Conservation (phyloP, 2,329 filamentous ascomycete species). For the Colletotrichum kahawae region DNA sequence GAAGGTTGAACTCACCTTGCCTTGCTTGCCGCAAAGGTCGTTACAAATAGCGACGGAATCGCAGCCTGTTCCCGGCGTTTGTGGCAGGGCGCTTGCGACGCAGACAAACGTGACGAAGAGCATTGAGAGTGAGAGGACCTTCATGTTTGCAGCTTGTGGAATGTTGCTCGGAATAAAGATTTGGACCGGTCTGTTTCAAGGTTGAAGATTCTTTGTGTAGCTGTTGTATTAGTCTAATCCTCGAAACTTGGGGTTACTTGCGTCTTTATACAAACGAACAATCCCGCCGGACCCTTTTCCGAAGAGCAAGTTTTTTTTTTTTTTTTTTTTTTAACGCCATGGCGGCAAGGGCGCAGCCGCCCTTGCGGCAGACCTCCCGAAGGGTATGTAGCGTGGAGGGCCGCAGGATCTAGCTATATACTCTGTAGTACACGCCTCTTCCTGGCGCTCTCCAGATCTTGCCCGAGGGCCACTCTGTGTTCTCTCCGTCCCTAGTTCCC, state of each 20-base stretch:
- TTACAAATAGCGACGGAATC: background rate
- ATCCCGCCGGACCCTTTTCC: background rate
- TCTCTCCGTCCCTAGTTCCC: too few species aligned
- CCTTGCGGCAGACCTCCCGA: too few species aligned
- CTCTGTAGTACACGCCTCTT: too few species aligned
- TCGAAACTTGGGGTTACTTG: background rate
- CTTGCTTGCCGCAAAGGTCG: background rate
- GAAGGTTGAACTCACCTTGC: background rate
- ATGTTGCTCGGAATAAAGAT: background rate
- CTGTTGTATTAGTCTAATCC: background rate
- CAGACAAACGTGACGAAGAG: background rate
- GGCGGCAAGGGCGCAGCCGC: too few species aligned
- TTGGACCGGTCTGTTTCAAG: background rate
- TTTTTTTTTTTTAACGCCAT: too few species aligned
- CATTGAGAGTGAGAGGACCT: background rate
- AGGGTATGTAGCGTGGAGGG: too few species aligned
- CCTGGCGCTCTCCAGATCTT: too few species aligned
- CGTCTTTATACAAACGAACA: background rate
- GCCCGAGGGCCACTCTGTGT: too few species aligned
- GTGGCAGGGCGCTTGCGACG: background rate
- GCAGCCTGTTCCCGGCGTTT: background rate
- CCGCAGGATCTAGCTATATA: too few species aligned
- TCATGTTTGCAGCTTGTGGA: background rate
- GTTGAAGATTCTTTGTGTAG: background rate
- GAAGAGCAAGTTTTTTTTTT: too few species aligned